Evolutionary conservation across 2,329 filamentous ascomycete genomes (phyloP).

Genomic region (Apiospora phragmitis): DNA sequence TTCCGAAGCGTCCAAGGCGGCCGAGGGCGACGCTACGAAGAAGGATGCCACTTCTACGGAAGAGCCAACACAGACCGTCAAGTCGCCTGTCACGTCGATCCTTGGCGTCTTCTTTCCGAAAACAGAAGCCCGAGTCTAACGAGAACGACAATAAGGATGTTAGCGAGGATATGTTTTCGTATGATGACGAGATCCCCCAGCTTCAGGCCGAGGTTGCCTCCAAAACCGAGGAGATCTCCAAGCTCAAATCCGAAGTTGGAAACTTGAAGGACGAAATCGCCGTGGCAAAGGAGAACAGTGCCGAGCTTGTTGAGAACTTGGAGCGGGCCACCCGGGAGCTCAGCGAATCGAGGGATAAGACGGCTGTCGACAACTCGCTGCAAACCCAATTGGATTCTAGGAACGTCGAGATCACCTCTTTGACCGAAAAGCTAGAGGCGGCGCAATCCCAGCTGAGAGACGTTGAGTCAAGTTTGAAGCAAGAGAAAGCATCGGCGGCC

Average conservation of each 20-base stretch:
- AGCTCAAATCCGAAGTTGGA: conserved; percentile 68
- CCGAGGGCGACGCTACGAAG: conserved; percentile 29
- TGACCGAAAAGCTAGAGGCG: conserved; percentile 50
- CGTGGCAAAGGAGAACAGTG: conserved; percentile 68
- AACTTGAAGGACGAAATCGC: conserved; percentile 70
- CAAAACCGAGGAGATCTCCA: conserved; percentile 69
- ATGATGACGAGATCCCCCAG: conserved; percentile 81
- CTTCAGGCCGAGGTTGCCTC: conserved; percentile 74
- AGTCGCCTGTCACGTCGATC: conserved; percentile 49
- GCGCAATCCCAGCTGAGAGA: conserved; percentile 46
- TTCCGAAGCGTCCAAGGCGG: conserved; percentile 24
- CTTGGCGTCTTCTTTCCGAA: conserved; percentile 52
- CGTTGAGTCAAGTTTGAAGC: conserved; percentile 39
- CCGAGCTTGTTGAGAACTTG: conserved; percentile 65
- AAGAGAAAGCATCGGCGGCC: conserved; percentile 25
- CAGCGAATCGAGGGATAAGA: conserved; percentile 44
- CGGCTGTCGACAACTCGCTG: conserved; percentile 43
- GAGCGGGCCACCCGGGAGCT: conserved; percentile 69
- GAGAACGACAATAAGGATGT: conserved; percentile 37
- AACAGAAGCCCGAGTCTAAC: conserved; percentile 39
- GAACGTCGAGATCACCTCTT: conserved; percentile 47
- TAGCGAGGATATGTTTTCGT: conserved; percentile 83
- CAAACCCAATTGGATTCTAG: conserved; percentile 51
- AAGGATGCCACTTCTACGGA: conserved; percentile 16
- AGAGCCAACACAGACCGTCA: conserved; percentile 31